These are phyloP conservation scores for Ophiocordyceps australis DNA, from an alignment of 2,329 filamentous ascomycete species.

Conservation along the genomic window DNA sequence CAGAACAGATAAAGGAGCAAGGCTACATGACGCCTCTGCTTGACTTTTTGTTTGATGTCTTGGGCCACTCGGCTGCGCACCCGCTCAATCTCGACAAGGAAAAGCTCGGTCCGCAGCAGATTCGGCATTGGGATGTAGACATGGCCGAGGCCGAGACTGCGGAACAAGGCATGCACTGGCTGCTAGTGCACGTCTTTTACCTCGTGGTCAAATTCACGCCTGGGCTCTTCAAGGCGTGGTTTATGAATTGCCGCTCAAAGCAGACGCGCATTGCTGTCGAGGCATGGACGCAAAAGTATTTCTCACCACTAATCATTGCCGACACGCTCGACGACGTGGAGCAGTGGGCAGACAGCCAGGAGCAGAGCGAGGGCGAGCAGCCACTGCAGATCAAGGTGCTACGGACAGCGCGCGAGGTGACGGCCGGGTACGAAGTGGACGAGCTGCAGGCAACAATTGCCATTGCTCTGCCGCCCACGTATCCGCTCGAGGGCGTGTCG, in stretches of 20 bases:
- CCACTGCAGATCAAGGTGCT: constrained; percentile 53
- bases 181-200: constrained; percentile 77
- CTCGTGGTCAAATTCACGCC: constrained; percentile 60
- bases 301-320: constrained; percentile 52
- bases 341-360: constrained; percentile 42
- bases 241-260: constrained; percentile 60
- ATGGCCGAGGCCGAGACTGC: constrained; percentile 37
- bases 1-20: constrained; percentile 58
- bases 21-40: constrained; percentile 52
- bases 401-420: constrained; percentile 54
- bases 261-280: constrained; percentile 68
- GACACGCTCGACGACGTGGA: constrained; percentile 49
- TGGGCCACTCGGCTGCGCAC: constrained; percentile 59
- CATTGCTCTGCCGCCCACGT: constrained; percentile 64
- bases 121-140: constrained; percentile 32
- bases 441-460: constrained; percentile 69
- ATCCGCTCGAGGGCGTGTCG: constrained; percentile 62
- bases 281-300: constrained; percentile 69
- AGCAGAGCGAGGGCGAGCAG: constrained; percentile 27
- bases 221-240: constrained; percentile 69
- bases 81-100: constrained; percentile 57
- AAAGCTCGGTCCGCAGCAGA: constrained; percentile 37
- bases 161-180: constrained; percentile 63
- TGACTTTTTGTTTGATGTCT: constrained; percentile 65
- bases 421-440: constrained; percentile 73